Conservation (phyloP, 176 grass and related monocot species). For the Bolboschoenus planiculmis region DNA sequence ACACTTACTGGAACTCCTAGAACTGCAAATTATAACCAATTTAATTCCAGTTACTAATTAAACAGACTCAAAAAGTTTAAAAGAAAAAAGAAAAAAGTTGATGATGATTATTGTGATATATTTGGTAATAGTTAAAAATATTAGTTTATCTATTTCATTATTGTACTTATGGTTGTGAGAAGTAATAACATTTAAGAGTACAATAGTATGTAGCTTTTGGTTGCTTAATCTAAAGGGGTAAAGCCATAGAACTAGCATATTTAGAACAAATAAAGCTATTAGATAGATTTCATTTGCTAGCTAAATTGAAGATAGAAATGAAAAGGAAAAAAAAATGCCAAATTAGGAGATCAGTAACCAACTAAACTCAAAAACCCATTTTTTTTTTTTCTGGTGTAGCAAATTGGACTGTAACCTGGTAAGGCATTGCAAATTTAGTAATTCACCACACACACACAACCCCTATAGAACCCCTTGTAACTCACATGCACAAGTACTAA, state of each 20-base stretch:
- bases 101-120: background rate
- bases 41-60: background rate
- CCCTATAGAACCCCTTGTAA: background rate
- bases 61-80: background rate
- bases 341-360: background rate
- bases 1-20: constrained; percentile 49
- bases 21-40: constrained; percentile 28
- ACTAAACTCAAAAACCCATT: background rate
- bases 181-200: background rate
- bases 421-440: background rate
- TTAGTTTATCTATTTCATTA: background rate
- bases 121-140: background rate
- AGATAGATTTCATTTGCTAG: background rate
- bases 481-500: constrained; percentile 58
- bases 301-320: background rate
- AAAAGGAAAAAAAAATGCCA: background rate
- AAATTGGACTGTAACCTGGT: background rate
- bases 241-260: background rate
- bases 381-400: background rate
- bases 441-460: background rate
- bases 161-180: no score
- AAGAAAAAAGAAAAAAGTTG: background rate
- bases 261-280: background rate
- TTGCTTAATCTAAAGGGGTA: background rate
- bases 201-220: background rate